Evolutionary conservation across 2,329 filamentous ascomycete species (phyloP).

Genomic region (Talaromyces amestolkiae): DNA sequence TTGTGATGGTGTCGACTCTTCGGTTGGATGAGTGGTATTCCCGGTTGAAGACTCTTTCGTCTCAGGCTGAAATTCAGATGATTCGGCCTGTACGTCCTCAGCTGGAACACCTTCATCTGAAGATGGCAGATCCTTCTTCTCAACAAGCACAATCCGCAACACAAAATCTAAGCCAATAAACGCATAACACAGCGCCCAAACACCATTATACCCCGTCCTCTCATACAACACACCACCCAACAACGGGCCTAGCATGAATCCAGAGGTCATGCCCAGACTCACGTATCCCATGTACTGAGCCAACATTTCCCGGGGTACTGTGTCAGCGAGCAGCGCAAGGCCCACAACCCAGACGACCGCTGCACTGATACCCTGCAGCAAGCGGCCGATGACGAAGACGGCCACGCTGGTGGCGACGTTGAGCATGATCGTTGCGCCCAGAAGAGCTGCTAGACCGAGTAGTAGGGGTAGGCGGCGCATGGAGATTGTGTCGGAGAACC

Average conservation of each 20-base stretch:
- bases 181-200: slow-evolving; percentile 57
- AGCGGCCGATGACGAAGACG: slow-evolving; percentile 52
- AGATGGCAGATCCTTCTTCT: slow-evolving; percentile 53
- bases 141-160: slow-evolving; percentile 61
- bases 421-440: slow-evolving; percentile 56
- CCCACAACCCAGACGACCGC: slow-evolving; percentile 61
- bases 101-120: not conserved
- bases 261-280: slow-evolving; percentile 56
- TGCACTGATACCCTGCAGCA: slow-evolving; percentile 58
- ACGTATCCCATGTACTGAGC: slow-evolving; percentile 62
- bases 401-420: slow-evolving; percentile 51
- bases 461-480: slow-evolving; percentile 59
- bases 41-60: not conserved
- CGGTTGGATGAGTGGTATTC: not conserved
- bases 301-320: slow-evolving; percentile 55
- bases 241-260: slow-evolving; percentile 56
- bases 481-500: slow-evolving; percentile 51
- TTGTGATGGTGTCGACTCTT: slow-evolving; percentile 37
- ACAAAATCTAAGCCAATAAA: slow-evolving; percentile 58
- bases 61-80: not conserved
- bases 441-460: slow-evolving; percentile 52
- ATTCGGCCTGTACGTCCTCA: not conserved
- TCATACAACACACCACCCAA: slow-evolving; percentile 61
- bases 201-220: slow-evolving; percentile 56
- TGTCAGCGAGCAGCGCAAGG: slow-evolving; percentile 58